These are phyloP conservation scores for Kurtzmaniella cleridarum DNA, from an alignment of 805 yeast species.

Conservation along the genomic window DNA sequence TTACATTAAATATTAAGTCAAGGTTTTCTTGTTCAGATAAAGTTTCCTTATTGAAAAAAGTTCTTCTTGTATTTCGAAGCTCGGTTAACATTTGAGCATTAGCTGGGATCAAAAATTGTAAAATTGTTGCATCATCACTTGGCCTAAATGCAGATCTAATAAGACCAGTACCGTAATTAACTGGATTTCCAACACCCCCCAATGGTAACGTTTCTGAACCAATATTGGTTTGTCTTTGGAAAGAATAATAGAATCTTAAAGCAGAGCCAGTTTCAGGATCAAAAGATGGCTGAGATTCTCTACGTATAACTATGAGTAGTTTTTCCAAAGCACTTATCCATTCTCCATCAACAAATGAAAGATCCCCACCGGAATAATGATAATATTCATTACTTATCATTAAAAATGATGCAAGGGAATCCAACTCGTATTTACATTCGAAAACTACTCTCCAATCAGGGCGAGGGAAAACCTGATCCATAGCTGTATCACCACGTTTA, in stretches of 20 bases:
- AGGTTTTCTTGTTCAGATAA: conserved; percentile 1
- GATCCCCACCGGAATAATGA: conserved; percentile 45
- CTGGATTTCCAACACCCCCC: conserved; percentile 82
- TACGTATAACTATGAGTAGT: conserved; percentile 45
- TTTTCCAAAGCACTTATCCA: conserved; percentile 60
- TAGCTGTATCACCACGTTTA: conserved; percentile 44
- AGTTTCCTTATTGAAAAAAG: conserved; percentile 13
- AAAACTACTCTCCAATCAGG: conserved; percentile 72
- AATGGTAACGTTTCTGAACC: conserved; percentile 81
- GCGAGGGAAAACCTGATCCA: conserved; percentile 61
- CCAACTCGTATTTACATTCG: conserved; percentile 88
- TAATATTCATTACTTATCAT: conserved; percentile 70
- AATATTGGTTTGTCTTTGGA: conserved; percentile 65
- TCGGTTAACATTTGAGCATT: conserved; percentile 73
- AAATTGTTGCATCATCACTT: conserved; percentile 80
- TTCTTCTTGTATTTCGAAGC: conserved; percentile 31
- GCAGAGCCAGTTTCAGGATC: conserved; percentile 44
- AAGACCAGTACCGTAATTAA: conserved; percentile 61
- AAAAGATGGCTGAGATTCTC: conserved; percentile 62
- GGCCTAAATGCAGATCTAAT: conserved; percentile 85
- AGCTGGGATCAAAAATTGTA: conserved; percentile 79
- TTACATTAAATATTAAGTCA: conserved; percentile 12
- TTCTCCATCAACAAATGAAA: conserved; percentile 36
- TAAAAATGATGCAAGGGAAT: conserved; percentile 77
- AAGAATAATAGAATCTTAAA: conserved; percentile 50